Evolutionary conservation across 768 basidiomycete species (phyloP).

Genomic region (Termitomyces sp.): DNA sequence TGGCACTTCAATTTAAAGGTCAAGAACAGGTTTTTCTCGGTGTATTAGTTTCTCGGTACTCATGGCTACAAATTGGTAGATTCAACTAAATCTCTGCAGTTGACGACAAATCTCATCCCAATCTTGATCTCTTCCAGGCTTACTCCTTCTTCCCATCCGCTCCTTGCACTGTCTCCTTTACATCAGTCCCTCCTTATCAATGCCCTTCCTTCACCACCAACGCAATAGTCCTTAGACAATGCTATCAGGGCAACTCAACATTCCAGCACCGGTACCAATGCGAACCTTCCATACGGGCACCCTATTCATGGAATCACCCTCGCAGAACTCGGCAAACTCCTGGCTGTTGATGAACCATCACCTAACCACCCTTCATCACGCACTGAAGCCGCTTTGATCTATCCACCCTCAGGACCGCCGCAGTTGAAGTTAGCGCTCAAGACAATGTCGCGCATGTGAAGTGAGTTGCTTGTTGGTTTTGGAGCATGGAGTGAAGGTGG

Average conservation of each 20-base stretch:
- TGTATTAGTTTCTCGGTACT: too few relatives aligned
- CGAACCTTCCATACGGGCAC: constrained; percentile 58
- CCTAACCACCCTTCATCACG: constrained; percentile 23
- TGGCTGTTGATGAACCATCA: constrained; percentile 70
- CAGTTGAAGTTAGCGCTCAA: constrained; percentile 62
- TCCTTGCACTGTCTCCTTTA: constrained; percentile 69
- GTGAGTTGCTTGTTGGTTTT: constrained; percentile 66
- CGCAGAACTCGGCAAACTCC: constrained; percentile 76
- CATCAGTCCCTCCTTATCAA: constrained; percentile 62
- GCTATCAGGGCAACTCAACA: constrained; percentile 52
- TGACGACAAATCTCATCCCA: constrained; percentile 61
- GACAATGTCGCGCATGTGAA: constrained; percentile 54
- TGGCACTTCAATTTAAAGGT: constrained; percentile 56
- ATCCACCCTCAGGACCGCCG: constrained; percentile 63
- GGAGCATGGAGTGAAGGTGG: constrained; percentile 68
- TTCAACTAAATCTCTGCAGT: constrained; percentile 45
- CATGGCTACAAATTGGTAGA: constrained; percentile 32
- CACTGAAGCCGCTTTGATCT: constrained; percentile 22
- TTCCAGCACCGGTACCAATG: constrained; percentile 44
- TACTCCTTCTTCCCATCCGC: constrained; percentile 67
- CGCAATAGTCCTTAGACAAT: constrained; percentile 56
- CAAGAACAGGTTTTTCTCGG: too few relatives aligned
- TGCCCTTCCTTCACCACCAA: constrained; percentile 31
- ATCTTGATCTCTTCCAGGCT: constrained; percentile 55
- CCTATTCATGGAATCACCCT: constrained; percentile 71